Evolutionary conservation across 306 rosid genomes (phyloP), one percentile per base, ranked within the genome.

Genomic region (Citrullus amarus): DNA sequence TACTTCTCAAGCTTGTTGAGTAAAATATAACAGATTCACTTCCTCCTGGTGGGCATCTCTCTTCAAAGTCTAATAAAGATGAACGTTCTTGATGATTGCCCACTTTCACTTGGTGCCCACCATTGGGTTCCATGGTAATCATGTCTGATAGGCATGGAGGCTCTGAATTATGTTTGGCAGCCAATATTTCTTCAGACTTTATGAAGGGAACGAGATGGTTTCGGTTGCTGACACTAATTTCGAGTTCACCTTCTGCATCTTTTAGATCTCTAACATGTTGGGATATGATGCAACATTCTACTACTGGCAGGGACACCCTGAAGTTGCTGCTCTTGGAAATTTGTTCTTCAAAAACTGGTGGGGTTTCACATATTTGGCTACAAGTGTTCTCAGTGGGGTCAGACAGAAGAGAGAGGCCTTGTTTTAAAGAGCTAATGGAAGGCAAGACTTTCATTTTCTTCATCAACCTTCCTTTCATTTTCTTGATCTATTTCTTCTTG

Each of bases 1-100:
- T 87, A 4, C 99, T 90, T 51, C 93, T 85, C 86, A 96, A 74
- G 83, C 93, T 96, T 72, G 99, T 96, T 18, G 97, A 89, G 88
- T 96, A 96, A 54, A 96, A 85, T 78, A 96, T 44, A 79, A 92
- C 87, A 13, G 88, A 80, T 3, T 86, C 68, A 48, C 68, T 87
- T 82, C 93, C 97, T 12, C 91, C 93, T 6, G 97, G 97, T 54
- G 96, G 97, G 83, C 93, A 88, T 6, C 80, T 82, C 79, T 87
- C 96, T 83, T 95, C 88, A 60, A 91, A 92, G 79, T 88, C 89
- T 58, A 28, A 43, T 16, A 93, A 80, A 72, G 86, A 88, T 18
- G 92, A 82, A 78, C 38, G 65, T n/a, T 81, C 79, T 43, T 84
- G 79, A 25, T 84, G 84, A 25, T 41, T 81, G 44, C 84, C 83